phyloP scores from a whole-genome alignment of 768 basidiomycete species.

The Chalciporus sphaerocephalus region DNA sequence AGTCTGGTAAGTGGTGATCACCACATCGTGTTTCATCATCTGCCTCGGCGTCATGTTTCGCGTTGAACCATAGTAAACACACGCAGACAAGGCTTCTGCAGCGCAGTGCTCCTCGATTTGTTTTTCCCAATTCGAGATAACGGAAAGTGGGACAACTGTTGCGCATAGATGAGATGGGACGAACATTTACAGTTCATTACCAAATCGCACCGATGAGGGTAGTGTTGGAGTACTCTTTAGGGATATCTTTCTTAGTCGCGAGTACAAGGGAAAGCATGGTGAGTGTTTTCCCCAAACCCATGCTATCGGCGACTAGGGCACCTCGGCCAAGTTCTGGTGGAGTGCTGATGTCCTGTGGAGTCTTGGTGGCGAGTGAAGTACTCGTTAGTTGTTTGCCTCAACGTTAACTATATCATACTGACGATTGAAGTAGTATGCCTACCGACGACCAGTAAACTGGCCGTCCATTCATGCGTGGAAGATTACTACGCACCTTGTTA shows the following conservation, averaged over 20 bases:
- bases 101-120: slow-evolving; percentile 73
- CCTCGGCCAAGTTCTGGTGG: slow-evolving; percentile 71
- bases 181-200: not conserved
- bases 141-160: slow-evolving; percentile 75
- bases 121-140: slow-evolving; percentile 86
- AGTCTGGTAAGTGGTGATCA: slow-evolving; percentile 82
- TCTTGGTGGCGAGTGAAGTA: slow-evolving; percentile 69
- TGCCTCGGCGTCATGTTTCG: slow-evolving; percentile 55
- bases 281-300: slow-evolving; percentile 89
- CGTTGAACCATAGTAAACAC: slow-evolving; percentile 70
- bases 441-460: not conserved
- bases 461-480: not conserved
- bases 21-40: slow-evolving; percentile 65
- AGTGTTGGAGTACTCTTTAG: slow-evolving; percentile 51
- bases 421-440: slow-evolving; percentile 72
- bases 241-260: slow-evolving; percentile 65
- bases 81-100: slow-evolving; percentile 46
- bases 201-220: slow-evolving; percentile 70
- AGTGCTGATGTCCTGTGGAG: slow-evolving; percentile 53
- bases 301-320: slow-evolving; percentile 86
- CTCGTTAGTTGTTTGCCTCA: slow-evolving; percentile 1
- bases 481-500: slow-evolving; percentile 43
- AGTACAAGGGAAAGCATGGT: slow-evolving; percentile 81
- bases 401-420: slow-evolving; percentile 19
- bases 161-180: slow-evolving; percentile 3